Evolutionary conservation across 495 filamentous ascomycete species (phyloP), one percentile per base, ranked within the genome.

Genomic region (Tuber magnatum): DNA sequence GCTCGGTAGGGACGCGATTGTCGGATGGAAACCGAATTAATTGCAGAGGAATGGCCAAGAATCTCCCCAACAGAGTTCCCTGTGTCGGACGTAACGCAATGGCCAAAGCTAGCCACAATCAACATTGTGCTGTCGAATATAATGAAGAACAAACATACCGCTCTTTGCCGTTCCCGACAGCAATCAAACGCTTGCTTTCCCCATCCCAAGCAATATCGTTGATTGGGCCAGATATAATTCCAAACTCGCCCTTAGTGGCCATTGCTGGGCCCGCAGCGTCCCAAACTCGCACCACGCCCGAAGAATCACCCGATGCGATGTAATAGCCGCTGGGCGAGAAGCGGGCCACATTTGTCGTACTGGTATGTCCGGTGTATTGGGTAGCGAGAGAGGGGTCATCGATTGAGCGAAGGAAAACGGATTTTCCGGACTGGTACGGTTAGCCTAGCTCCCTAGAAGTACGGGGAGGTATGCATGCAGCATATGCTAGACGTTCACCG

Each of bases 191-290:
- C 85, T 97, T 94, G 71, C 92, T 94, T 83, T 99, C 95, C 69
- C 94, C 96, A 83, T 98, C 95, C 94, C 95, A 99, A 18, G 94
- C 93, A 70, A 99, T 86, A 82, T 98, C 95, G 83, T 95, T 95
- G 83, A 99, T 97, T 69, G 92, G 91, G 44, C 95, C 96, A 71
- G 93, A 94, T 78, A 98, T 93, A 83, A 97, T 97, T 76, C 89
- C 88, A 84, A 97, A 98, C 83, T 98, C 95, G 73, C 94, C 91
- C 87, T 89, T 90, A 72, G 87, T 89, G 69, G 85, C 83, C 44
- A 81, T 76, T 32, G 88, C 87, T 40, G 88, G 86, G 24, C 88
- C 87, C 20, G 76, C 56, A 72, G 86, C 88, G 82, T 97, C 93
- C 95, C 95, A 99, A 18, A 99, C 92, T 72, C 92, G 87, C 56